Percentiles rank a stretch among this genome's conserved stretches.
phyloP scores from a whole-genome alignment of 352 stramenopile species.

The Phytophthora pseudosyringae region DNA sequence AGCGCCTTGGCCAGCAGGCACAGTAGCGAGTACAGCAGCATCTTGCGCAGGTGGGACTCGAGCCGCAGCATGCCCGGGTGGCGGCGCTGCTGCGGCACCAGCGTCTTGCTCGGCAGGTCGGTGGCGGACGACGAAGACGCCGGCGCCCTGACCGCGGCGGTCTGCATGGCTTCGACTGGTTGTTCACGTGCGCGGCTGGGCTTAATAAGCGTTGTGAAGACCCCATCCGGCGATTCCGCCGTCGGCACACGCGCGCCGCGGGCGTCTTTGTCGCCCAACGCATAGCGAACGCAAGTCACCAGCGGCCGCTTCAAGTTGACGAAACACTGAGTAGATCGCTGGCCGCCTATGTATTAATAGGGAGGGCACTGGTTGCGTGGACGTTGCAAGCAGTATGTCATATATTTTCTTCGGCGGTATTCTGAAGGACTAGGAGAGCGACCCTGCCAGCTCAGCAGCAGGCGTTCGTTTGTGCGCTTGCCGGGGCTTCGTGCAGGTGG shows the following conservation, averaged over 20 bases:
- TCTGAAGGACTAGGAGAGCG: not conserved
- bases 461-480: not conserved
- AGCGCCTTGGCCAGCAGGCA: constrained; percentile 30
- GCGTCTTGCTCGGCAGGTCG: constrained; percentile 1
- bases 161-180: constrained; percentile 15
- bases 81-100: not conserved
- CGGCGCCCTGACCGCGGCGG: not conserved
- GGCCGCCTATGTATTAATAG: too few relatives aligned
- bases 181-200: constrained; percentile 1
- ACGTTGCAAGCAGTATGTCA: too few relatives aligned
- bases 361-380: too few relatives aligned
- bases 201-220: constrained; percentile 18
- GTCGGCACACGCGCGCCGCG: constrained; percentile 1
- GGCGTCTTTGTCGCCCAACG: constrained; percentile 16
- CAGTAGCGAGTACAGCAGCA: constrained; percentile 29
- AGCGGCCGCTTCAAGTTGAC: constrained; percentile 14
- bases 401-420: not conserved
- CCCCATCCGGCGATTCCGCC: not conserved
- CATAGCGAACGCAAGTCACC: constrained; percentile 15
- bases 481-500: not conserved
- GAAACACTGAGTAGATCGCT: constrained; percentile 5
- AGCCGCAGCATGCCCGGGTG: constrained; percentile 25
- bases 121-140: not conserved
- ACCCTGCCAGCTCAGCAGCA: constrained; percentile 1
- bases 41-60: constrained; percentile 34